Base-by-base conservation (phyloP, 768 basidiomycete species). In the Crassisporium funariophilum region DNA sequence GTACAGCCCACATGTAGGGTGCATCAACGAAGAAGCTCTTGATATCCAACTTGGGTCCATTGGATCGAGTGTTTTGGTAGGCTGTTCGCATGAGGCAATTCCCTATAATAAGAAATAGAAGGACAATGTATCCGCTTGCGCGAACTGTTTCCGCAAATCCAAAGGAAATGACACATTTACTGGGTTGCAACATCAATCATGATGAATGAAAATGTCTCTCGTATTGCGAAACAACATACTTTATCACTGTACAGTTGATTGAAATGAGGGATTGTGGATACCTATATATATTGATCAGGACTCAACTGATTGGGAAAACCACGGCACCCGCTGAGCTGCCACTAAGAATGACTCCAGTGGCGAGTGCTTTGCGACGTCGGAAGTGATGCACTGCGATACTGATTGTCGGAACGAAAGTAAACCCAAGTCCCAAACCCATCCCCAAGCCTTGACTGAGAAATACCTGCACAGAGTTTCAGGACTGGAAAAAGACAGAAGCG, bases 361-460 rank as follows among this genome's bases (percentile, higher is more conserved):
- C 63, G 9, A 78, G 57, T 2, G 65, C 63, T 16, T 63, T 66
- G 5, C 64, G 54, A 40, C 50, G 60, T 19, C 60, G 61, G 61
- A 77, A 81, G 45, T n/a, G n/a, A n/a, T 75, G 71, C 35, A 74
- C 75, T 1, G 67, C 58, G 16, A 70, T 53, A 13, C n/a, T n/a
- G n/a, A 76, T 60, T 4, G 67, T 65, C 16, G 72, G 55, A 1
- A 75, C 66, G 0, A 79, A 80, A 3, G 76, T 53, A 59, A 77
- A 79, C 3, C 73, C 54, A 5, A 78, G 52, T 0, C 78, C 77
- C 10, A 63, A 31, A 0, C 81, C 81, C 59, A 78, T 72, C 2
- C 76, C 77, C 8, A 83, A 58, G 5, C 73, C 79, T 58, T 83
- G 79, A 2, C 75, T 67, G 1, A 82, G 64, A 56, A 82, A 79